Base-by-base conservation (phyloP, 306 rosid species). In the Potentilla sterilis region DNA sequence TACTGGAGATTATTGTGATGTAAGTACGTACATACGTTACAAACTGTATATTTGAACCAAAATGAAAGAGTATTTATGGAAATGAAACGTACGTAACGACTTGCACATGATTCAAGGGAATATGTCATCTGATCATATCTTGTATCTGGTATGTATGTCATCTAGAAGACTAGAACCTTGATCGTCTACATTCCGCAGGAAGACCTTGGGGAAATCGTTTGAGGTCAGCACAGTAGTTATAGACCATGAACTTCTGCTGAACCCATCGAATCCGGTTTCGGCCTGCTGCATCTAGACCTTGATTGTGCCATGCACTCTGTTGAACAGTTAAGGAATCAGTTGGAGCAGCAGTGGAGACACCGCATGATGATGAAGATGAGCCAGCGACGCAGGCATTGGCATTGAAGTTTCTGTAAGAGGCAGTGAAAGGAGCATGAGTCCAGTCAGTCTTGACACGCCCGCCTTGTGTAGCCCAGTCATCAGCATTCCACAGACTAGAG, bases 381-480 rank as follows among this genome's bases (percentile, higher is more conserved):
- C 80, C 76, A 18, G 67, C 6, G 62, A 81, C 76, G 9, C 87
- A 83, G 3, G 80, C 87, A 18, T 77, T 52, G 77, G 78, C 83
- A 41, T 74, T 71, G 54, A 76, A 82, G 75, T 82, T 82, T 69
- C 71, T 79, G 69, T 81, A 85, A 15, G 73, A 69, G 24, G 85
- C 88, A 13, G 85, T 79, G 81, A 81, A 85, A 44, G 88, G 88
- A 11, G 88, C 88, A 40, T 76, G 11, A 0, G 84, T 69, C 88
- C 86, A 85, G 38, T 85, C 82, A 2, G 84, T 85, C 75, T 82
- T 85, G 64, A 82, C 84, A 2, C 62, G 74, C 19, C 85, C 88
- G 7, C 88, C 88, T 74, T 79, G 77, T 0, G 88, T 79, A 3
- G 86, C 88, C 88, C 88, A 85, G 42, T 79, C 86, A 15, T 85